Percentiles rank a stretch among this genome's conserved stretches.
phyloP scores from a whole-genome alignment of 176 grass and related monocot species.

The Dendrocalamus sinicus region DNA sequence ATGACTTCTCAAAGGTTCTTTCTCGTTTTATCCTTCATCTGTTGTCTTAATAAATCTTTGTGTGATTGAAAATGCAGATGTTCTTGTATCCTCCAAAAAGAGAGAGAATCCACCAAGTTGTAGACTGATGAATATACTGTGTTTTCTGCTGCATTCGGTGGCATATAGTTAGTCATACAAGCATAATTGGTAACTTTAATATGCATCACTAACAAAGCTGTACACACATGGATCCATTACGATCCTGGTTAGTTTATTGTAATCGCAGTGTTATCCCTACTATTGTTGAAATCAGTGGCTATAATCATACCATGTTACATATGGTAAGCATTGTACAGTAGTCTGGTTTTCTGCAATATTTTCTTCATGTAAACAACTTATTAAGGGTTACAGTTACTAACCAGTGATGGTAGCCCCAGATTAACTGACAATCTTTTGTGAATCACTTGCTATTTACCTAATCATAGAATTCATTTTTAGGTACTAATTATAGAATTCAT shows the following conservation, averaged over 20 bases:
- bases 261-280: not conserved
- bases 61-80: not conserved
- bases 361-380: not conserved
- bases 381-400: not conserved
- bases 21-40: slow-evolving; percentile 27
- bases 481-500: not conserved
- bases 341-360: not conserved
- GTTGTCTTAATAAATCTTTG: slow-evolving; percentile 2
- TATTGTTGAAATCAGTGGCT: not conserved
- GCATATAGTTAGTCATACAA: not conserved
- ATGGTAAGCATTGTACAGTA: not conserved
- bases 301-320: not conserved
- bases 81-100: not conserved
- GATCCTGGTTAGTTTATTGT: not conserved
- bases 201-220: not conserved
- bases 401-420: not conserved
- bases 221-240: not conserved
- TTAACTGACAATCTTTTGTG: not conserved
- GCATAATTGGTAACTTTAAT: slow-evolving; percentile 13
- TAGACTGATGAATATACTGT: not conserved
- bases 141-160: slow-evolving; percentile 1
- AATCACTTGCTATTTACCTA: slow-evolving; percentile 11
- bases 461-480: not conserved
- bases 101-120: not conserved
- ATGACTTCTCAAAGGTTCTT: slow-evolving; percentile 78